Base-by-base conservation (phyloP, 208 protist genomes). In the Giardia duodenalis region DNA sequence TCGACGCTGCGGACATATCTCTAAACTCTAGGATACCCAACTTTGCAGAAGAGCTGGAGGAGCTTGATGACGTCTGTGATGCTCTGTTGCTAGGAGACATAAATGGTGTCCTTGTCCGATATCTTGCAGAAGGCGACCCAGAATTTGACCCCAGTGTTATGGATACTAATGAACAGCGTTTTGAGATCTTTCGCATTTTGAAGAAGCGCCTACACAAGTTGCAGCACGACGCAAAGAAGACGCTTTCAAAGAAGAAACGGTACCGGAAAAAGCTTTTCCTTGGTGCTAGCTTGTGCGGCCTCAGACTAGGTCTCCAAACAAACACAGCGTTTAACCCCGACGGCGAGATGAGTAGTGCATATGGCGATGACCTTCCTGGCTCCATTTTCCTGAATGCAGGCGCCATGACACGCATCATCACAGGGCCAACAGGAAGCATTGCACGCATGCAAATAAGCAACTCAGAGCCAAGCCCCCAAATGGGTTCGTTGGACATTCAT, bases 1-100 rank as follows among this genome's bases (percentile, higher is more conserved):
- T 91, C 19, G 88, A 91, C n/a, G 44, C 10, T 19, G 44, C 22
- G 44, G 86, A 89, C 44, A 89, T 91, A 42, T 1, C 47, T 91
- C 1, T 2, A 47, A 47, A 91, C 4, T 4, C n/a, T 47, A 46
- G 45, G n/a, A 2, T 91, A 10, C 88, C 88, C 2, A 45, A 45
- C 10, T 91, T 91, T 91, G 88, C 43, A 4, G 1, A 91, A 48
- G 88, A 91, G 47, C 45, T 91, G 45, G 88, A 91, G 45, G 45
- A 67, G 0, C 47, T 91, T 43, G 44, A 91, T 91, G 88, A 91
- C 4, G 88, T 91, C 1, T 47, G 1, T 48, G 88, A 91, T 91
- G 43, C 4, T 4, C n/a, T 91, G 4, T 48, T 91, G 45, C 4
- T 91, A n/a, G 88, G 88, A 91, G 44, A 91, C 1, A 47, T 2